Conservation (phyloP, 1,139 yeast genomes). For the Nadsonia commutata region DNA sequence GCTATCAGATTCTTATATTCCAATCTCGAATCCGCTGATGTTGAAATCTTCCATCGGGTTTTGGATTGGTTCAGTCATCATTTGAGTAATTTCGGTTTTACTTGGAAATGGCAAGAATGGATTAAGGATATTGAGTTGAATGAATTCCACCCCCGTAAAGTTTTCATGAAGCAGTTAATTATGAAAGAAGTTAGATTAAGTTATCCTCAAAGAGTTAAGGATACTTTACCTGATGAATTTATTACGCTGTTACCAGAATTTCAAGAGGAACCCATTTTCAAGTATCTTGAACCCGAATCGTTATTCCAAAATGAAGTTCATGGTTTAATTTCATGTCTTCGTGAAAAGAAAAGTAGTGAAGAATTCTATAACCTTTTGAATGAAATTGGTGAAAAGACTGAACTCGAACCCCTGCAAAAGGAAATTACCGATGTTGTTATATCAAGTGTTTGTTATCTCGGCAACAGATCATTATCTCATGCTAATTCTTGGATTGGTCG, state of each 20-base stretch:
- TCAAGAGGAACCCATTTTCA: constrained; percentile 35
- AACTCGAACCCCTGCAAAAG: constrained; percentile 25
- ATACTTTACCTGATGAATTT: constrained; percentile 66
- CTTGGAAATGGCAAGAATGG: constrained; percentile 99
- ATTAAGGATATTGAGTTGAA: constrained; percentile 16
- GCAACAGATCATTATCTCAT: constrained; percentile 81
- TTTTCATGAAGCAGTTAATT: constrained; percentile 64
- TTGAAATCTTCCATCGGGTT: constrained; percentile 57
- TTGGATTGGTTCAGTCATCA: constrained; percentile 92
- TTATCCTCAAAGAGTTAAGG: constrained; percentile 55
- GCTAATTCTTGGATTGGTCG: constrained; percentile 56
- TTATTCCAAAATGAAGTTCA: constrained; percentile 26
- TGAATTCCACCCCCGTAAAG: constrained; percentile 42
- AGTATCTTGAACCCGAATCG: constrained; percentile 22
- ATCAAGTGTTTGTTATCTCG: constrained; percentile 67
- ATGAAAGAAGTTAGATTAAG: constrained; percentile 70
- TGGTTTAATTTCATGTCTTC: constrained; percentile 18
- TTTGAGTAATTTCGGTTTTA: constrained; percentile 82
- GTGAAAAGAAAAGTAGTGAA: constrained; percentile 20
- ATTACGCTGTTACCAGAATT: constrained; percentile 35
- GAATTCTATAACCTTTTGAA: constrained; percentile 23
- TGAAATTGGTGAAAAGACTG: constrained; percentile 22
- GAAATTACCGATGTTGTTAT: constrained; percentile 46
- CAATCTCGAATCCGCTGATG: constrained; percentile 53
- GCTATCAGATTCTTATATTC: constrained; percentile 76